phyloP scores from a whole-genome alignment of 176 grass and related monocot species.

The sorghum (Sorghum bicolor) region Sorghum_bicolor_NCBIv3 NC_012878.2:47945001-47945500 shows the following conservation, averaged over 20 bases:
- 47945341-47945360: conserved; percentile 70
- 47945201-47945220: conserved; percentile 46
- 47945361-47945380: conserved; percentile 50
- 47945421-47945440: background rate
- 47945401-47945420: conserved; percentile 21
- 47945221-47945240: conserved; percentile 93
- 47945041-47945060: conserved; percentile 6
- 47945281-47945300: conserved; percentile 56
- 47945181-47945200: conserved; percentile 33
- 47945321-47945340: conserved; percentile 61
- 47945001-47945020: conserved; percentile 8
- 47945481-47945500: too few species aligned
- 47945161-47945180: conserved; percentile 87
- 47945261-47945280: conserved; percentile 69
- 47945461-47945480: background rate
- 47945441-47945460: background rate
- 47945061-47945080: conserved; percentile 47
- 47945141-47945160: conserved; percentile 78
- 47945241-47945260: conserved; percentile 94
- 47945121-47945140: conserved; percentile 45
- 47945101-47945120: conserved; percentile 17
- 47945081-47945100: conserved; percentile 12
- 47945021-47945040: background rate
- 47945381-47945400: background rate
- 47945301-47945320: conserved; percentile 58